Percentiles rank a stretch among this genome's conserved stretches.
Conservation (phyloP, 257 asterid species). For the Lycium barbarum region DNA sequence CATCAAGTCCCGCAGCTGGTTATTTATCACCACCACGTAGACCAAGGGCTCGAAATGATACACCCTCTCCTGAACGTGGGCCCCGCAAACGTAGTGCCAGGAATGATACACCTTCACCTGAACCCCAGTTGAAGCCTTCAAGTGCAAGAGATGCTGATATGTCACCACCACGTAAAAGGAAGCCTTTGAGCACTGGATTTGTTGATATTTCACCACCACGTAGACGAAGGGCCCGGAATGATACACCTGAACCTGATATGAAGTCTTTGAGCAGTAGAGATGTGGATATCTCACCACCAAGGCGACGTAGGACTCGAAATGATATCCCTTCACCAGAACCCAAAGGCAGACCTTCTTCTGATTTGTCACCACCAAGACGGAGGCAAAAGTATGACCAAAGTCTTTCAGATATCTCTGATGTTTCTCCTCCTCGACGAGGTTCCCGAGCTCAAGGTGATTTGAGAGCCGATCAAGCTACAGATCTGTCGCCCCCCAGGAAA, state of each 20-base stretch:
- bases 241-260: conserved; percentile 57
- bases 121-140: too few species aligned
- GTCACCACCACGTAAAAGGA: too few species aligned
- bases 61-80: conserved; percentile 27
- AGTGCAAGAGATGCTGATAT: too few species aligned
- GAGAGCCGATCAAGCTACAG: conserved; percentile 37
- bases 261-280: not conserved
- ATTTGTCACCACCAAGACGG: conserved; percentile 67
- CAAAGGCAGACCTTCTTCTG: conserved; percentile 39
- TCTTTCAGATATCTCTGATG: conserved; percentile 48
- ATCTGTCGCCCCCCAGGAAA: conserved; percentile 70
- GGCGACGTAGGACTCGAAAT: conserved; percentile 47
- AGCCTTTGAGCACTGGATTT: too few species aligned
- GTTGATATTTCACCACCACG: conserved; percentile 36
- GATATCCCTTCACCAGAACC: conserved; percentile 63
- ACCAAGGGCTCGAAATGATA: conserved; percentile 20
- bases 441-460: conserved; percentile 37
- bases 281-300: conserved; percentile 35
- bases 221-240: conserved; percentile 45
- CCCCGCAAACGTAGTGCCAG: conserved; percentile 49
- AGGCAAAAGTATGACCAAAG: conserved; percentile 40
- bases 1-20: conserved; percentile 24
- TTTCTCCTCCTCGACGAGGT: conserved; percentile 69
- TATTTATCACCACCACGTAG: conserved; percentile 32
- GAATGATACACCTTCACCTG: too few species aligned